phyloP scores from a whole-genome alignment of 2,329 filamentous ascomycete genomes.

The Ascochyta pisi region DNA sequence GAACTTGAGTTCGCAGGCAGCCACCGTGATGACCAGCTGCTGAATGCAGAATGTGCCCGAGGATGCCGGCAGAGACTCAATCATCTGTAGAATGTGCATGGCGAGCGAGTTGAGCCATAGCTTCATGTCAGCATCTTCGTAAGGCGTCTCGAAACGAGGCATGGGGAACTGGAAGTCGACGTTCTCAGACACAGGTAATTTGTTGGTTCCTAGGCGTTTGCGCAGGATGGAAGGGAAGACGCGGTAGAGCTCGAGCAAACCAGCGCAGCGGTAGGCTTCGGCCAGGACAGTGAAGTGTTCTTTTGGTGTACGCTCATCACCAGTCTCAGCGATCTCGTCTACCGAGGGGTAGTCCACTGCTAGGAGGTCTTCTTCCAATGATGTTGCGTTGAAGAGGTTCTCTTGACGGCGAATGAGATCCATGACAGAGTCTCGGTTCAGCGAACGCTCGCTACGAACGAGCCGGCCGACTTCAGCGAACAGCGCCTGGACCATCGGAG shows the following conservation, averaged over 20 bases:
- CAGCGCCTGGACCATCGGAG: constrained; percentile 53
- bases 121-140: constrained; percentile 44
- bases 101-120: constrained; percentile 60
- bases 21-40: constrained; percentile 60
- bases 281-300: constrained; percentile 62
- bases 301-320: constrained; percentile 60
- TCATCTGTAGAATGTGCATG: constrained; percentile 57
- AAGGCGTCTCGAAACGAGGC: constrained; percentile 42
- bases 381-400: constrained; percentile 47
- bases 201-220: constrained; percentile 50
- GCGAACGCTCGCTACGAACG: constrained; percentile 48
- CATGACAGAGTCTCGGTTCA: constrained; percentile 35
- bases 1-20: constrained; percentile 59
- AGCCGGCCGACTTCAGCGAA: constrained; percentile 56
- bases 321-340: constrained; percentile 58
- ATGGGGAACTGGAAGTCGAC: constrained; percentile 43
- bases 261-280: constrained; percentile 60
- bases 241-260: constrained; percentile 62
- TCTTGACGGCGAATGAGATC: constrained; percentile 43
- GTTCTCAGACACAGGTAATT: constrained; percentile 28
- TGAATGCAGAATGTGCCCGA: constrained; percentile 63
- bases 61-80: constrained; percentile 59
- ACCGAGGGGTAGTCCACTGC: constrained; percentile 55
- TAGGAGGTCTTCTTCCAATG: constrained; percentile 58
- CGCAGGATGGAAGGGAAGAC: constrained; percentile 60